Evolutionary conservation across 257 asterid genomes (phyloP), one percentile per base, ranked within the genome.

Genomic region (Jacaranda copaia): DNA sequence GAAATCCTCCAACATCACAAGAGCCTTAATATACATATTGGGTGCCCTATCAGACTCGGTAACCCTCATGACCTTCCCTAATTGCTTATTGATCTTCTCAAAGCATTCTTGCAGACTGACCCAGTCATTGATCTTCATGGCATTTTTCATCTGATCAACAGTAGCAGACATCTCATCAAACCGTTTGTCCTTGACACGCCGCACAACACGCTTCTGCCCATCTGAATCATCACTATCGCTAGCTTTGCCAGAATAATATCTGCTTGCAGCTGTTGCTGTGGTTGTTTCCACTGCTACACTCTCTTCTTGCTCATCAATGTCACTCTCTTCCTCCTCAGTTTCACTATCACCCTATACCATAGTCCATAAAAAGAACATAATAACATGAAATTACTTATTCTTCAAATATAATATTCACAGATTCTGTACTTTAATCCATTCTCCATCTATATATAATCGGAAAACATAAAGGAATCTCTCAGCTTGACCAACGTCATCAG

Each of bases 71-170:
- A 93, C 97, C 85, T 93, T 96, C 49, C 90, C 97, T 79, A 96
- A 78, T 65, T 93, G 99, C 92, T 93, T 96, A 74, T 96, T 96
- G 67, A 93, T 88, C 93, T 91, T 96, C 84, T 96, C 99, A 84
- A 96, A 96, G 84, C 90, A 91, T 81, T 96, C 98, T 77, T 90
- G 98, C 68, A 96, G 86, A 75, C 96, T 89, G 39, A 90, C 98
- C 95, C 98, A 96, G 55, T 96, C 99, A 67, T 96, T 90, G 43
- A 96, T 96, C 81, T 96, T 96, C 93, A 92, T 90, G 25, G 97
- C 97, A 78, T 96, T 93, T 82, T 90, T 93, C 97, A 96, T 88
- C 86, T 93, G 99, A 69, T 90, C 99, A 69, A 90, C 86, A 4
- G 99, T 93, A 5, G 92, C 81, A 9, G 88, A 53, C 97, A 93